These are phyloP conservation scores for Tephrocybe sp. DNA, from an alignment of 768 basidiomycete genomes.

Conservation along the genomic window DNA sequence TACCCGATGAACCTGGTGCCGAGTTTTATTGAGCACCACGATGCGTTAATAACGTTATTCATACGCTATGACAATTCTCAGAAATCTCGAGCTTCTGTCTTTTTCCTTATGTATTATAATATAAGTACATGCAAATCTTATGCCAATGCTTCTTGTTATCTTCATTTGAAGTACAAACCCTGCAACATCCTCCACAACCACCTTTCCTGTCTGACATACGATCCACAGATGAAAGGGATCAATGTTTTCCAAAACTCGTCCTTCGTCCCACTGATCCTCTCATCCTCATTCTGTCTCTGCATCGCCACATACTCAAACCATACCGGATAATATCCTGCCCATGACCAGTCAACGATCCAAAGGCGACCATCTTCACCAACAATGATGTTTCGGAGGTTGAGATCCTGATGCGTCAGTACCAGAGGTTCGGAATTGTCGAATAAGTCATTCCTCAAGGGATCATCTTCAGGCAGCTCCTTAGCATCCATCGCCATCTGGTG, in stretches of 20 bases:
- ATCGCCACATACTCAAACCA: slow-evolving; percentile 17
- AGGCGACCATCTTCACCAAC: slow-evolving; percentile 18
- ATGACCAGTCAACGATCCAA: slow-evolving; percentile 23
- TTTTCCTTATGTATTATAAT: no score
- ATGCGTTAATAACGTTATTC: no score
- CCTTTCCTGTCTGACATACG: slow-evolving; percentile 6
- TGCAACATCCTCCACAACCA: slow-evolving; percentile 4
- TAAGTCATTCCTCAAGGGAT: slow-evolving; percentile 1
- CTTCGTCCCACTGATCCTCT: background rate
- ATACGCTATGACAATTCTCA: no score
- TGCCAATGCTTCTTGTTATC: no score
- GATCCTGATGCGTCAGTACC: slow-evolving; percentile 22
- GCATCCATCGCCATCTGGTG: background rate
- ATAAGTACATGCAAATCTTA: no score
- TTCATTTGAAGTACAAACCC: no score
- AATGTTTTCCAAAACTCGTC: background rate
- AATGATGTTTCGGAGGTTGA: slow-evolving; percentile 20
- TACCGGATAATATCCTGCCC: slow-evolving; percentile 19
- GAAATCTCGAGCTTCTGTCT: no score
- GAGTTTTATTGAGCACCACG: no score
- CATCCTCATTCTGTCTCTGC: slow-evolving; percentile 16
- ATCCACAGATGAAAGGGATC: slow-evolving; percentile 10
- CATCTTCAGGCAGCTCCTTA: background rate
- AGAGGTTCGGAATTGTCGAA: slow-evolving; percentile 22
- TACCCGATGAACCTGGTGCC: no score